Evolutionary conservation across 1,284 basidiomycete species (phyloP).

Genomic region (Bjerkandera adusta): DNA sequence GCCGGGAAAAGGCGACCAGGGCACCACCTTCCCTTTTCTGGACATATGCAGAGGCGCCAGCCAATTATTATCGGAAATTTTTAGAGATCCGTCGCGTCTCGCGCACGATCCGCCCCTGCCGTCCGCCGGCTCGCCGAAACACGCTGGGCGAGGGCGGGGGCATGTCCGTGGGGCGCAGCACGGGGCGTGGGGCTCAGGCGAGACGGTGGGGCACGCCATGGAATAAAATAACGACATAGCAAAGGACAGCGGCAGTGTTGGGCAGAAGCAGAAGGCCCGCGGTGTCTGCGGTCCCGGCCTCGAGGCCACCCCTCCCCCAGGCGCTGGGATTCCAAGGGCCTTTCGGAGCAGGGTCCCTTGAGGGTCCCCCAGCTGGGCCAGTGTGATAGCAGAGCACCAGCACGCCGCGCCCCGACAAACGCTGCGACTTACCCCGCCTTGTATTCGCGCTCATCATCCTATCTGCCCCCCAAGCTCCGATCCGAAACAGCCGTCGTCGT

Average conservation of each 20-base stretch:
- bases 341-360: slow-evolving; percentile 3
- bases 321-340: slow-evolving; percentile 7
- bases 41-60: background rate
- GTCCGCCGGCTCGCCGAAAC: slow-evolving; percentile 10
- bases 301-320: slow-evolving; percentile 3
- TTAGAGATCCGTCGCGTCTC: slow-evolving; percentile 16
- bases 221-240: background rate
- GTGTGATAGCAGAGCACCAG: background rate
- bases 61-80: slow-evolving; percentile 13
- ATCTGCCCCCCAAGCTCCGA: slow-evolving; percentile 16
- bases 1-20: background rate
- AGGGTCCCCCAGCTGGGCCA: background rate
- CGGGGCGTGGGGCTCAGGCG: background rate
- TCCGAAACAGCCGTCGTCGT: slow-evolving; percentile 14
- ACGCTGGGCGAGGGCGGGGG: background rate
- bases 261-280: slow-evolving; percentile 1
- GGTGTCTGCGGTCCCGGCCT: slow-evolving; percentile 7
- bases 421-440: slow-evolving; percentile 11
- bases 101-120: slow-evolving; percentile 5
- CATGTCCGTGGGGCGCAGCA: background rate
- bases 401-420: background rate
- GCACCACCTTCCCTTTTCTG: background rate
- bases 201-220: background rate
- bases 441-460: slow-evolving; percentile 6
- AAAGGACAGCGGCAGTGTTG: background rate